Conservation (phyloP, 2,329 filamentous ascomycete species). For the Pseudocercospora eumusae region DNA sequence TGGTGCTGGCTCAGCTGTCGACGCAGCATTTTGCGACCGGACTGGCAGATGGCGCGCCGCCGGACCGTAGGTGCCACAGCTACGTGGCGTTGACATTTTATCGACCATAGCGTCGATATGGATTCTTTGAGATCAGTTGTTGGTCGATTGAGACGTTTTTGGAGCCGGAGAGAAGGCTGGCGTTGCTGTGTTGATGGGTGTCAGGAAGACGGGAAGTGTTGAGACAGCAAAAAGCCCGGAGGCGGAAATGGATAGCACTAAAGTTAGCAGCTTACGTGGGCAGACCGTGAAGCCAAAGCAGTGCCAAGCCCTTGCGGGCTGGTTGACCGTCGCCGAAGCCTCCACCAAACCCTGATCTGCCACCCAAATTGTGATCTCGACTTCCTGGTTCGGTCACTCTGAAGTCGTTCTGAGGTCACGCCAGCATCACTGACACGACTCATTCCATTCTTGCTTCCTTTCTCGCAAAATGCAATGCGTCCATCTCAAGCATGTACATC, state of each 20-base stretch:
- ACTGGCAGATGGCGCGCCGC: slow-evolving; percentile 1
- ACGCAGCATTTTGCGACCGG: slow-evolving; percentile 10
- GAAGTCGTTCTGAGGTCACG: slow-evolving; percentile 1
- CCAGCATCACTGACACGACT: background rate
- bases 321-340: background rate
- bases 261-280: background rate
- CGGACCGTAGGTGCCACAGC: background rate
- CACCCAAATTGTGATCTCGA: background rate
- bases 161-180: background rate
- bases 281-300: slow-evolving; percentile 2
- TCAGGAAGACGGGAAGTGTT: background rate
- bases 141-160: background rate
- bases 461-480: background rate
- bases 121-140: no score
- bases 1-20: background rate
- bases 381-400: background rate
- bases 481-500: background rate
- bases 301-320: background rate
- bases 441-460: background rate
- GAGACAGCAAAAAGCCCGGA: background rate
- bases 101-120: background rate
- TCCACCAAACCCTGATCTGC: background rate
- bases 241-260: background rate
- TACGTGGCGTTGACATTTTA: background rate
- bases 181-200: background rate